A percentile compares a stretch with the other conserved stretches of the same genome.
Conservation (phyloP, 192 early-diverging fungal genomes). For the Umbelopsis isabellina region DNA sequence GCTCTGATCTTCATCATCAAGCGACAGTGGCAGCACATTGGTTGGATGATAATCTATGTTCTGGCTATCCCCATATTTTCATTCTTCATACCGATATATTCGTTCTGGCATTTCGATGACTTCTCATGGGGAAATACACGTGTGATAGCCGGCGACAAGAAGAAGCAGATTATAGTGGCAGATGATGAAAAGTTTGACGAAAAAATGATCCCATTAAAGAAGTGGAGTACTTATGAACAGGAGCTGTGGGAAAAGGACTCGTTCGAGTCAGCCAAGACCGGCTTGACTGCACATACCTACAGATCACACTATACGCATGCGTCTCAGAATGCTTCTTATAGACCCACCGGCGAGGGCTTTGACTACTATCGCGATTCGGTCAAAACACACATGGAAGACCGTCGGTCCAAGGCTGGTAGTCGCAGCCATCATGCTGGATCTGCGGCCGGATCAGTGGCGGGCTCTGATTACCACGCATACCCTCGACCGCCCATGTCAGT, state of each 20-base stretch:
- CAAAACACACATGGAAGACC: neutral
- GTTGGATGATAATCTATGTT: conserved; percentile 88
- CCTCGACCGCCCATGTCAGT: neutral
- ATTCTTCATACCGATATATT: conserved; percentile 68
- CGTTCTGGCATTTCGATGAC: conserved; percentile 99
- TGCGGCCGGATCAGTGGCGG: neutral
- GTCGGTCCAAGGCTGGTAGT: neutral
- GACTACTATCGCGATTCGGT: conserved; percentile 16
- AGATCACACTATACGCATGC: neutral
- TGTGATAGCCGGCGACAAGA: conserved; percentile 61
- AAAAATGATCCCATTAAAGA: conserved; percentile 66
- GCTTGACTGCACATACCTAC: neutral
- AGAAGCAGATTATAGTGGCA: conserved; percentile 54
- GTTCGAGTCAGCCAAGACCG: conserved; percentile 19
- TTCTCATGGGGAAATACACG: conserved; percentile 94
- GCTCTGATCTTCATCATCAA: conserved; percentile 80
- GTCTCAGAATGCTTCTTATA: neutral
- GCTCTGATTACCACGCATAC: neutral
- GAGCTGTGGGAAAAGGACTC: conserved; percentile 51
- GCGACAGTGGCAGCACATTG: conserved; percentile 76
- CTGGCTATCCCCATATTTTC: conserved; percentile 77
- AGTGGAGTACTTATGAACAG: conserved; percentile 71
- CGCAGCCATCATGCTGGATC: neutral
- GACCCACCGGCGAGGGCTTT: neutral
- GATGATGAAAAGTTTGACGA: conserved; percentile 78